These are phyloP conservation scores for Noccaea bulbosa DNA, from an alignment of 345 rosid genomes.

Conservation along the genomic window DNA sequence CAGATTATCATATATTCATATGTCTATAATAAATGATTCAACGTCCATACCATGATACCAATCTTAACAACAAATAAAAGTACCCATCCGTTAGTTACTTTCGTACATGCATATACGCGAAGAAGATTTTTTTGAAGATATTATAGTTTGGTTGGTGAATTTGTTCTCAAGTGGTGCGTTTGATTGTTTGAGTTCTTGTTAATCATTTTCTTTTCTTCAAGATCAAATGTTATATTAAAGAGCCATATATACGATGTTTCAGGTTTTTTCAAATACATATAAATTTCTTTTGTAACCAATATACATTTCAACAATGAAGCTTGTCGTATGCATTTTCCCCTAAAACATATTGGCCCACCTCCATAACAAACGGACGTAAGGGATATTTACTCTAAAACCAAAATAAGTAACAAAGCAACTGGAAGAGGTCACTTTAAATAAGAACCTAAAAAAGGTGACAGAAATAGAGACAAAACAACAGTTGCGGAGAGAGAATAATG, in stretches of 20 bases:
- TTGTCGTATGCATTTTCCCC: neutral
- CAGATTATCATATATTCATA: slow-evolving; percentile 24
- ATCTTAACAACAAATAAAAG: slow-evolving; percentile 10
- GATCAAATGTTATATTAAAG: neutral
- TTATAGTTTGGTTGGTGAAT: slow-evolving; percentile 9
- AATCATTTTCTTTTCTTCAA: neutral
- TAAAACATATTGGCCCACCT: slow-evolving; percentile 10
- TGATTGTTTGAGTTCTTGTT: neutral
- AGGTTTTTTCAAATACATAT: neutral
- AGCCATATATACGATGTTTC: neutral
- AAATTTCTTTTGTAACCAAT: neutral
- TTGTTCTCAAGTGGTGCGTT: slow-evolving; percentile 9
- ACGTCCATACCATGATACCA: slow-evolving; percentile 35
- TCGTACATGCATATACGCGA: neutral
- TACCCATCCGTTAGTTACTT: neutral
- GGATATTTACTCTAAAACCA: slow-evolving; percentile 26
- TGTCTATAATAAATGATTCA: slow-evolving; percentile 31
- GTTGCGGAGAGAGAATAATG: slow-evolving; percentile 23
- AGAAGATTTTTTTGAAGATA: neutral
- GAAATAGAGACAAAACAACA: slow-evolving; percentile 33
- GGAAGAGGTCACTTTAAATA: slow-evolving; percentile 30
- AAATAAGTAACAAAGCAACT: slow-evolving; percentile 29
- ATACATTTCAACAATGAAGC: neutral
- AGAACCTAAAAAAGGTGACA: slow-evolving; percentile 13
- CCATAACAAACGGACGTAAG: slow-evolving; percentile 18